Conservation (phyloP, 768 basidiomycete genomes). For the Psilocybe tampanensis region DNA sequence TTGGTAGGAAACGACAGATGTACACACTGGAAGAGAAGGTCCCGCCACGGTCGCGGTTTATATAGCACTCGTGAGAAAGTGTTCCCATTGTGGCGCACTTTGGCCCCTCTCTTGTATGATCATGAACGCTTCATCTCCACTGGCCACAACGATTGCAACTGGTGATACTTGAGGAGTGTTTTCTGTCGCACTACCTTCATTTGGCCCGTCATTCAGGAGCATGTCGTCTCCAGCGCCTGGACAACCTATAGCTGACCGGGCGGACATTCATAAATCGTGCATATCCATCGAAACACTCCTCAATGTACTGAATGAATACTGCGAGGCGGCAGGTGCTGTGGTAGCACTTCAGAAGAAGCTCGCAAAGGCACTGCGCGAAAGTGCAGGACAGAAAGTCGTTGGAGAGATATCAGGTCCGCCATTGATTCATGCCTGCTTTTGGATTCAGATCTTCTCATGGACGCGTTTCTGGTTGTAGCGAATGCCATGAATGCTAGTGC, state of each 20-base stretch:
- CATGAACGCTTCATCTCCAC: conserved; percentile 2
- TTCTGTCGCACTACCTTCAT: neutral
- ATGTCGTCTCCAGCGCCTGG: conserved; percentile 3
- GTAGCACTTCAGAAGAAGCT: conserved; percentile 75
- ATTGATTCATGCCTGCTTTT: neutral
- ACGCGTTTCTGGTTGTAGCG: conserved; percentile 37
- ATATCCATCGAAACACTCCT: conserved; percentile 72
- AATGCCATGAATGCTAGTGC: conserved; percentile 70
- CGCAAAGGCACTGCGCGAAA: conserved; percentile 68
- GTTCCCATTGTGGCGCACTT: conserved; percentile 7
- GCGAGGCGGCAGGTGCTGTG: conserved; percentile 65
- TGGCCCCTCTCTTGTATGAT: conserved; percentile 7
- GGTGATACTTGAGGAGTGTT: neutral
- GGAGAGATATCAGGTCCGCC: conserved; percentile 63
- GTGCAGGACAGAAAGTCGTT: conserved; percentile 60
- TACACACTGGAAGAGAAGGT: too few relatives aligned
- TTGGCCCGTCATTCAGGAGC: neutral
- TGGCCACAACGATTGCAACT: conserved; percentile 6
- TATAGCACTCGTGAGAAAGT: conserved; percentile 4
- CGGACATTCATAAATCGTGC: conserved; percentile 81
- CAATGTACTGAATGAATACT: conserved; percentile 71
- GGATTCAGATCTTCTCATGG: conserved; percentile 12
- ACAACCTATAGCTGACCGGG: conserved; percentile 52
- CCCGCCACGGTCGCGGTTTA: neutral
- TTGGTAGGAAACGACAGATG: too few relatives aligned